A percentile compares a stretch with the other conserved stretches of the same genome.
Evolutionary conservation across 345 rosid species (phyloP).

Genomic region (Boechera retrofracta): DNA sequence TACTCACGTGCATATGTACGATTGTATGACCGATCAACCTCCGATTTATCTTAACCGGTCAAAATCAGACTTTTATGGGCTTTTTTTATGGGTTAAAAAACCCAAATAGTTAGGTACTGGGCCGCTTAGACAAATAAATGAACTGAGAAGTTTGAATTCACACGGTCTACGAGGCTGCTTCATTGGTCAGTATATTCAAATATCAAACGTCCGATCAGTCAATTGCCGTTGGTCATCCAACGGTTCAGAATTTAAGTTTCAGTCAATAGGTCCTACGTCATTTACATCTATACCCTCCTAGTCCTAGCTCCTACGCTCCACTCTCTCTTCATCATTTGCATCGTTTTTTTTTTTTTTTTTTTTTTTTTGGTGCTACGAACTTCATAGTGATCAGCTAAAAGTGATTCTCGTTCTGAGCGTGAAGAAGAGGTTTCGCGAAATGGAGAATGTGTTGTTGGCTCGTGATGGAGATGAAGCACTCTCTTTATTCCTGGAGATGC

Average conservation of each 20-base stretch:
- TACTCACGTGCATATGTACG: too few species aligned
- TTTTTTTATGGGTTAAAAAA: background rate
- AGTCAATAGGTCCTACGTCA: conserved; percentile 30
- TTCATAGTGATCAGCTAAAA: background rate
- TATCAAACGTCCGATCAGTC: conserved; percentile 37
- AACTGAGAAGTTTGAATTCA: conserved; percentile 32
- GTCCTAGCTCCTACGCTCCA: conserved; percentile 32
- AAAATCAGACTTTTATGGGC: background rate
- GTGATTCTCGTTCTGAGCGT: background rate
- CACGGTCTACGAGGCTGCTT: conserved; percentile 44
- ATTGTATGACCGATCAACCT: too few species aligned
- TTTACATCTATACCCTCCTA: conserved; percentile 32
- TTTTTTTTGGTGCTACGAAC: background rate
- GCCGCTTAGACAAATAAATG: background rate
- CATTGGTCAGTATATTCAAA: conserved; percentile 36
- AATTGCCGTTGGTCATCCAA: conserved; percentile 32
- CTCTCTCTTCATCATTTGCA: conserved; percentile 1
- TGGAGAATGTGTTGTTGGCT: conserved; percentile 49
- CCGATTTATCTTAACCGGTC: too few species aligned
- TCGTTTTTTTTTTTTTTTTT: background rate
- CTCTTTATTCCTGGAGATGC: conserved; percentile 77
- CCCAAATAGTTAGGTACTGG: background rate
- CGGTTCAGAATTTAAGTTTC: conserved; percentile 1
- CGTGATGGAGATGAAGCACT: conserved; percentile 80
- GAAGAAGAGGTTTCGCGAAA: conserved; percentile 17